Conservation (phyloP, 2,329 filamentous ascomycete species). For the Metarhizium robertsii region DNA sequence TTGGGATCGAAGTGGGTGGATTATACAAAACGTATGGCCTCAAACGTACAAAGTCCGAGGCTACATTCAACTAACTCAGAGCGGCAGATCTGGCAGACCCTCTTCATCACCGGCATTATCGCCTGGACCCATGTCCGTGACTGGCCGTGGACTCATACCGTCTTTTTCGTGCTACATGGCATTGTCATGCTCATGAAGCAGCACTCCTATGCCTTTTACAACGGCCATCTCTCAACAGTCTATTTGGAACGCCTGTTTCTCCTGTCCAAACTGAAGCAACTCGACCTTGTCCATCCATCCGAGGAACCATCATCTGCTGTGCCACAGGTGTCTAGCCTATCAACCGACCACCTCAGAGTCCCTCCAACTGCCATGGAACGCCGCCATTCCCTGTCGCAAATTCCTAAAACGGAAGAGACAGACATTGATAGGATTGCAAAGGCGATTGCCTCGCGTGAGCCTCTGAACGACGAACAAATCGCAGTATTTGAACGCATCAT, state of each 20-base stretch:
- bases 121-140: slow-evolving; percentile 59
- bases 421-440: slow-evolving; percentile 53
- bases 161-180: slow-evolving; percentile 67
- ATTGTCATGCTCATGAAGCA: slow-evolving; percentile 78
- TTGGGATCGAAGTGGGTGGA: slow-evolving; percentile 63
- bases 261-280: slow-evolving; percentile 41
- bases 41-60: neutral
- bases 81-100: slow-evolving; percentile 53
- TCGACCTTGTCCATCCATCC: slow-evolving; percentile 43
- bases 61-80: neutral
- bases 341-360: slow-evolving; percentile 34
- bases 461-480: slow-evolving; percentile 54
- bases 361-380: slow-evolving; percentile 34
- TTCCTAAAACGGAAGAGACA: slow-evolving; percentile 26
- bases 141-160: slow-evolving; percentile 78
- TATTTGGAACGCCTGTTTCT: slow-evolving; percentile 41
- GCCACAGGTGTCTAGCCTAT: slow-evolving; percentile 31
- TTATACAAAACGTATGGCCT: slow-evolving; percentile 54
- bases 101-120: slow-evolving; percentile 53
- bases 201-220: slow-evolving; percentile 72
- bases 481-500: slow-evolving; percentile 56
- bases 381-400: slow-evolving; percentile 27
- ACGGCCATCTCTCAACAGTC: slow-evolving; percentile 58
- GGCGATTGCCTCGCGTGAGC: slow-evolving; percentile 50
- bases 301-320: slow-evolving; percentile 31